Base-by-base conservation (phyloP, 2,329 filamentous ascomycete species). In the Fusarium veterinarium region DNA sequence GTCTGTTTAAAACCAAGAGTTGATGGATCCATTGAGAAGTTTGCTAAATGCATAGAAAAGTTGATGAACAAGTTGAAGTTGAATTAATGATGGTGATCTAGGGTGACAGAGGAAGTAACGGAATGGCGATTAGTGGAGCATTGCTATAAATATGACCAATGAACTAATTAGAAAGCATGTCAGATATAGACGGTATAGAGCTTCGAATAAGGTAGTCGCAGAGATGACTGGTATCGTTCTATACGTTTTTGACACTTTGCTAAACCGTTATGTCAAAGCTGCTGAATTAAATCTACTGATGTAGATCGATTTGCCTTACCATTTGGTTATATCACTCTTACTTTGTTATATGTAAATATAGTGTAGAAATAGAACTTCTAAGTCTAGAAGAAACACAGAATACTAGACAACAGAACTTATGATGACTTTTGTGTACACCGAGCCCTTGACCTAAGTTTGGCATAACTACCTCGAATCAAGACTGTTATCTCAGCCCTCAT, bases 61-160 rank as follows among this genome's bases (percentile, higher is more conserved):
- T 20, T 17, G 33, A 38, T 57, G 30, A 57, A 28, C 9, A 17
- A 35, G 38, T 37, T 11, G 31, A 56, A 44, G 35, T 8, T 35
- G 48, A 42, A 17, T 33, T 28, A 35, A 17, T 25, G 40, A 35
- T 20, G 59, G 38, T 19, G 46, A 55, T 46, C 23, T 40, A 59
- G 14, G 35, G 33, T 16, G 16, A 38, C 37, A 40, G 35, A 38
- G 33, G 17, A 30, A 40, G 51, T 44, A n/a, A 46, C 4, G 23
- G 28, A 40, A 8, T 8, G 9, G 13, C 3, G 6, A 55, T 55
- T 61, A 75, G 63, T 72, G 75, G 79, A 51, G 14, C 60, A 23
- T 81, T 81, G 79, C 79, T 78, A 60, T 74, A 46, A 68, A 81
- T 75, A 48, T 81, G 76, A 59, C 79, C 78, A 80, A 80, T 79